Evolutionary conservation across 306 rosid genomes (phyloP).

Genomic region (Cucurbita pepo): DNA sequence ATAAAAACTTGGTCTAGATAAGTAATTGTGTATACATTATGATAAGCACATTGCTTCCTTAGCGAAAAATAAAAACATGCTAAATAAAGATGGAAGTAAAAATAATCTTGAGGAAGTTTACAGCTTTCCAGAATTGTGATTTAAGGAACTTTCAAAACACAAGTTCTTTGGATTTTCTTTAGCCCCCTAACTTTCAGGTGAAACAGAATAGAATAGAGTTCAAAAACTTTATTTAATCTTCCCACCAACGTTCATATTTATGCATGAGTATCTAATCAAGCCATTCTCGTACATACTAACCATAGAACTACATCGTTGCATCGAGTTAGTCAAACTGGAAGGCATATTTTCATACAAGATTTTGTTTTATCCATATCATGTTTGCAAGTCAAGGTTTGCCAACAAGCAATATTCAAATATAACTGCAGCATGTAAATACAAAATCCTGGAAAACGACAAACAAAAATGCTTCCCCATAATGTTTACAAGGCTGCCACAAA

Average conservation of each 20-base stretch:
- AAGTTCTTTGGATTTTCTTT: background rate
- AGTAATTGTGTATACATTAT: background rate
- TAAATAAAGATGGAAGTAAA: background rate
- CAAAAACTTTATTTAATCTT: background rate
- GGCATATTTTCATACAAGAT: background rate
- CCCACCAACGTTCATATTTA: background rate
- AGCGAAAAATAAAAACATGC: background rate
- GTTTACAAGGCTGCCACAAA: background rate
- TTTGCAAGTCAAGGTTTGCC: background rate
- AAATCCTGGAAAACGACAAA: background rate
- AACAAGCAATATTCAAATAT: background rate
- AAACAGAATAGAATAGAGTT: background rate
- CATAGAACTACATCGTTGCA: background rate
- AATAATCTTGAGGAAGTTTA: background rate
- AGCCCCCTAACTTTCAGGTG: background rate
- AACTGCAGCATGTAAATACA: background rate
- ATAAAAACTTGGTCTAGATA: background rate
- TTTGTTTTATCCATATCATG: background rate
- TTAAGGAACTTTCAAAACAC: background rate
- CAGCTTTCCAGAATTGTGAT: background rate
- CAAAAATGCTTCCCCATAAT: background rate
- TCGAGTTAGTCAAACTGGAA: background rate
- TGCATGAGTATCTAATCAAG: background rate
- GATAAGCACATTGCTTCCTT: background rate
- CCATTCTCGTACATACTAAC: background rate